Evolutionary conservation across 1,284 basidiomycete genomes (phyloP).

Genomic region (Apiotrichum veenhuisii): DNA sequence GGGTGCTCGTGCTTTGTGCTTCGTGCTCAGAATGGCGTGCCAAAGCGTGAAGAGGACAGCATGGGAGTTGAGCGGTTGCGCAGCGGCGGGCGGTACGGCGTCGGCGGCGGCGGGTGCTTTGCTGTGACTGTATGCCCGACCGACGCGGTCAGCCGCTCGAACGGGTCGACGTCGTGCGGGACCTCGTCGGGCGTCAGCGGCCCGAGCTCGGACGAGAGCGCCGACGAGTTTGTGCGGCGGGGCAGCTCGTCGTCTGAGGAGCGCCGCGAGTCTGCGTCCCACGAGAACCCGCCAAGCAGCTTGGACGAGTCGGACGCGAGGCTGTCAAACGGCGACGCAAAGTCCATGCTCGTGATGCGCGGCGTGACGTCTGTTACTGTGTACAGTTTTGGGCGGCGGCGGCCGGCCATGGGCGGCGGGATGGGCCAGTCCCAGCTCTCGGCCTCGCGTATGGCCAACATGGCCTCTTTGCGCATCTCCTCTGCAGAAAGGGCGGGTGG

Average conservation of each 20-base stretch:
- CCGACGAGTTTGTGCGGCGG: background rate
- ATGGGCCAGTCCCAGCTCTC: conserved; percentile 17
- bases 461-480: conserved; percentile 4
- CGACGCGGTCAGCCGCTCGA: conserved; percentile 44
- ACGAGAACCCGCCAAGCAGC: background rate
- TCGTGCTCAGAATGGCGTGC: conserved; percentile 6
- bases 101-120: background rate
- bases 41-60: background rate
- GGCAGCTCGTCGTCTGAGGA: background rate
- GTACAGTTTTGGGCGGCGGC: background rate
- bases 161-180: conserved; percentile 39
- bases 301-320: background rate
- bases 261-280: background rate
- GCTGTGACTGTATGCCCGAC: background rate
- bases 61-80: no score
- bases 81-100: background rate
- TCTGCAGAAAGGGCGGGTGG: background rate
- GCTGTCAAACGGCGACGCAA: background rate
- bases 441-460: conserved; percentile 11
- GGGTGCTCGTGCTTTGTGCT: no score
- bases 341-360: background rate
- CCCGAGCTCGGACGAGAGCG: conserved; percentile 4
- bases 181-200: conserved; percentile 11
- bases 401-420: conserved; percentile 2
- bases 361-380: background rate